phyloP scores from a whole-genome alignment of 805 yeast genomes.

The Lipomyces lipofer region DNA sequence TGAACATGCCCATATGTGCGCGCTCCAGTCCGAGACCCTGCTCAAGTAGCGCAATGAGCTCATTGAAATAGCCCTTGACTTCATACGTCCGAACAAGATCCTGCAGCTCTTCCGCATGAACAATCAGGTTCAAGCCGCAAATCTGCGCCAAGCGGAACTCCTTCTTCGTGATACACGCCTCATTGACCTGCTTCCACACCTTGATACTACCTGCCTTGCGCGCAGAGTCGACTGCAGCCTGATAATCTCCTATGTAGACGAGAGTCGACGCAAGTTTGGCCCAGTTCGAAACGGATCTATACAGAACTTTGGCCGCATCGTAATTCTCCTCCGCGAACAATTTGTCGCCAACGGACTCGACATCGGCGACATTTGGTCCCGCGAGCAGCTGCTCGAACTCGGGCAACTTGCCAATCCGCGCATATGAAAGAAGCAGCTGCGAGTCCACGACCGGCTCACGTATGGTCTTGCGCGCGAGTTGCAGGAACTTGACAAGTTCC shows the following conservation, averaged over 20 bases:
- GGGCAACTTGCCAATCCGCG: constrained; percentile 67
- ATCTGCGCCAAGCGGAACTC: constrained; percentile 97
- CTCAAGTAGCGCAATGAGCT: constrained; percentile 88
- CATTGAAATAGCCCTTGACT: constrained; percentile 85
- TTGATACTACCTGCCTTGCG: constrained; percentile 91
- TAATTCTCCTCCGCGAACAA: constrained; percentile 78
- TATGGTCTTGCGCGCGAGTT: constrained; percentile 87
- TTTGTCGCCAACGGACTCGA: constrained; percentile 89
- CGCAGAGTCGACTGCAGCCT: constrained; percentile 97
- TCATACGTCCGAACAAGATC: constrained; percentile 87
- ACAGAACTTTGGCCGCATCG: constrained; percentile 89
- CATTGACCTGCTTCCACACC: constrained; percentile 97
- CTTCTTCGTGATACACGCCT: constrained; percentile 90
- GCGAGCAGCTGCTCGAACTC: constrained; percentile 85
- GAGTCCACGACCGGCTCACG: constrained; percentile 94
- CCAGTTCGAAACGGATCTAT: constrained; percentile 84
- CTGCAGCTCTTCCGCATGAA: constrained; percentile 95
- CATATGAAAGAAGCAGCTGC: constrained; percentile 83
- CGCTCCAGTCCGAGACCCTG: constrained; percentile 95
- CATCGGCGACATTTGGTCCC: constrained; percentile 88
- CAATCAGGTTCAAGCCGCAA: constrained; percentile 94
- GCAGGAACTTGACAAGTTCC: constrained; percentile 80
- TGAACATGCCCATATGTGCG: constrained; percentile 99
- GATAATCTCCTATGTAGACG: constrained; percentile 88
- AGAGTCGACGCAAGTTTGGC: constrained; percentile 95